Evolutionary conservation across 73 alveolate species (phyloP).

Genomic region (Tetrahymena malaccensis): DNA sequence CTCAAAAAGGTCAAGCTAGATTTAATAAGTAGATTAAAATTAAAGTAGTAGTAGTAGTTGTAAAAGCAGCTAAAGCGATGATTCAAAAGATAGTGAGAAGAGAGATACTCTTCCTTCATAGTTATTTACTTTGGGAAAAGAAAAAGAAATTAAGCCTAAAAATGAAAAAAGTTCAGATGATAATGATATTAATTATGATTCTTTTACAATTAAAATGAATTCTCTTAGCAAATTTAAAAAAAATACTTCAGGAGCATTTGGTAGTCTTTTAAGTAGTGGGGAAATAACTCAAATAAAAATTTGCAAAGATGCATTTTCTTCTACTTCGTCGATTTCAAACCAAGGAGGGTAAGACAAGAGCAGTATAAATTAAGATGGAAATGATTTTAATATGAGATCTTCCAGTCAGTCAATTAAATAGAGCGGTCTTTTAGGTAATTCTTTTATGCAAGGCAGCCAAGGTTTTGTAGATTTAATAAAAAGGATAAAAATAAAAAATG

Average conservation of each 20-base stretch:
- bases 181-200: neutral
- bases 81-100: neutral
- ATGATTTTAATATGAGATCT: neutral
- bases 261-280: neutral
- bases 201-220: neutral
- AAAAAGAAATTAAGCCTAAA: neutral
- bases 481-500: neutral
- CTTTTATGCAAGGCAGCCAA: neutral
- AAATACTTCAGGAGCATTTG: neutral
- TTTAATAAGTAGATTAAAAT: neutral
- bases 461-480: neutral
- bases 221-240: neutral
- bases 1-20: neutral
- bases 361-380: neutral
- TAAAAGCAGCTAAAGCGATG: neutral
- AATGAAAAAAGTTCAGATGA: neutral
- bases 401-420: neutral
- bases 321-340: neutral
- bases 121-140: neutral
- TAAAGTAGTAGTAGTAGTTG: neutral
- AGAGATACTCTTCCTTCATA: neutral
- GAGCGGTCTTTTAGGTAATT: neutral
- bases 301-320: neutral
- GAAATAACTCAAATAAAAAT: neutral
- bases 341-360: neutral